Percentiles rank a stretch among this genome's conserved stretches.
Evolutionary conservation across 805 yeast genomes (phyloP).

Genomic region (Teunomyces gatunensis): DNA sequence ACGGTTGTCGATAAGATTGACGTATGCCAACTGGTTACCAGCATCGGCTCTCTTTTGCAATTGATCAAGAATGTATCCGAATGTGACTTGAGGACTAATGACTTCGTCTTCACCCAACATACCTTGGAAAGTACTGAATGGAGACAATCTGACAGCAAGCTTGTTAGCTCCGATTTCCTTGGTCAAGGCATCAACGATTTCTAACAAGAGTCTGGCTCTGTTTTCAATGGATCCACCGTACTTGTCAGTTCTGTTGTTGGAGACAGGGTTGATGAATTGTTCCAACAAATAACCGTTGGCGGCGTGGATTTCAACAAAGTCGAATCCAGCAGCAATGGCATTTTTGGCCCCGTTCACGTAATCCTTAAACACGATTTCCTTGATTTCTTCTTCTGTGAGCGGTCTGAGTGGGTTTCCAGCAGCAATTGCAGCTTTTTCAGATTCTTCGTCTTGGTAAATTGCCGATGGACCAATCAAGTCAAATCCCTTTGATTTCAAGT

Average conservation of each 20-base stretch:
- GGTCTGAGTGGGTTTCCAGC: conserved; percentile 18
- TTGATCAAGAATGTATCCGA: conserved; percentile 39
- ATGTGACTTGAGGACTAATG: conserved; percentile 43
- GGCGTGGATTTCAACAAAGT: conserved; percentile 40
- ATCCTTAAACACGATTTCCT: conserved; percentile 14
- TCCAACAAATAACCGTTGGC: conserved; percentile 43
- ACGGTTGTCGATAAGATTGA: conserved; percentile 40
- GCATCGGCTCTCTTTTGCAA: conserved; percentile 33
- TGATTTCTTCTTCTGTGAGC: conserved; percentile 21
- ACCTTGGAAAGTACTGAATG: conserved; percentile 35
- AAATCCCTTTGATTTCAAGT: conserved; percentile 21
- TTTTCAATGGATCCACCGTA: conserved; percentile 47
- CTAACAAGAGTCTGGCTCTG: conserved; percentile 39
- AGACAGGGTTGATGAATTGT: conserved; percentile 34
- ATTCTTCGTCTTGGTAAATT: conserved; percentile 14
- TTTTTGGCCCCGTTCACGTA: conserved; percentile 26
- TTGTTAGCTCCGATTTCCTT: conserved; percentile 2
- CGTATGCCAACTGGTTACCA: conserved; percentile 25
- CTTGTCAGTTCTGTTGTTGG: conserved; percentile 40
- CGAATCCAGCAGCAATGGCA: conserved; percentile 36
- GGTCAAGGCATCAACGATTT: conserved; percentile 36
- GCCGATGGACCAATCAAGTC: conserved; percentile 17
- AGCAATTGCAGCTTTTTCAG: conserved; percentile 29
- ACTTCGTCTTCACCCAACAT: conserved; percentile 11
- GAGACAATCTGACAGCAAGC: conserved; percentile 42